Evolutionary conservation across 352 stramenopile species (phyloP).

Genomic region (Bremia lactucae): DNA sequence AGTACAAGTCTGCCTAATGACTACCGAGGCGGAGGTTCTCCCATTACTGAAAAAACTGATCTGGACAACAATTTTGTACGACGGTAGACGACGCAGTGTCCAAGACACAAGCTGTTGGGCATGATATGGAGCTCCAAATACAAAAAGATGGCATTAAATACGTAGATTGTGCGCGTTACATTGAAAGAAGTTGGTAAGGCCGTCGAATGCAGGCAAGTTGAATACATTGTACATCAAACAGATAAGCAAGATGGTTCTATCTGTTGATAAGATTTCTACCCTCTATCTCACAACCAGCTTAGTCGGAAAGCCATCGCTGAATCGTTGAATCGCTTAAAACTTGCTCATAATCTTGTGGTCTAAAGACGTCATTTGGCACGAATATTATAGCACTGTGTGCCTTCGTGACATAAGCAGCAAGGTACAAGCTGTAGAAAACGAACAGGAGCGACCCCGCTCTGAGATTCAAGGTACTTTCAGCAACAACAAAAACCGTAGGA

Average conservation of each 20-base stretch:
- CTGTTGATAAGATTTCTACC: too few relatives aligned
- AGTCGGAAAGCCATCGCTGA: too few relatives aligned
- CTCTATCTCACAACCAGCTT: too few relatives aligned
- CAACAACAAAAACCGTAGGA: too few relatives aligned
- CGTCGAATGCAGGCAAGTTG: slow-evolving; percentile 18
- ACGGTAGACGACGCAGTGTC: slow-evolving; percentile 12
- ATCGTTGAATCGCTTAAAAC: too few relatives aligned
- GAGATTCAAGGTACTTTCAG: too few relatives aligned
- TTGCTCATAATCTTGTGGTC: too few relatives aligned
- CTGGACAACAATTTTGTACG: slow-evolving; percentile 32
- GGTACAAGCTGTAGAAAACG: too few relatives aligned
- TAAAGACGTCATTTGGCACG: too few relatives aligned
- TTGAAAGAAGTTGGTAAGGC: slow-evolving; percentile 20
- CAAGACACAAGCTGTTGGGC: slow-evolving; percentile 2
- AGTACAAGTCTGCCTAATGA: slow-evolving; percentile 20
- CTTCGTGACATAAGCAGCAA: too few relatives aligned
- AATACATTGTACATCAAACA: slow-evolving; percentile 35
- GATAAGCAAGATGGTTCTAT: slow-evolving; percentile 26
- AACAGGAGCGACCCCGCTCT: too few relatives aligned
- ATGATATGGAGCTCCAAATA: slow-evolving; percentile 24
- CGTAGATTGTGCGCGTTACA: slow-evolving; percentile 25
- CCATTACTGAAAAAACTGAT: slow-evolving; percentile 6
- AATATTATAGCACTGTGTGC: too few relatives aligned
- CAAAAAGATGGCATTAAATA: slow-evolving; percentile 16
- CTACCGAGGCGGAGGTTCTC: neutral